Base-by-base conservation (phyloP, 208 protist species). In the Leptomonas pyrrhocoris region DNA sequence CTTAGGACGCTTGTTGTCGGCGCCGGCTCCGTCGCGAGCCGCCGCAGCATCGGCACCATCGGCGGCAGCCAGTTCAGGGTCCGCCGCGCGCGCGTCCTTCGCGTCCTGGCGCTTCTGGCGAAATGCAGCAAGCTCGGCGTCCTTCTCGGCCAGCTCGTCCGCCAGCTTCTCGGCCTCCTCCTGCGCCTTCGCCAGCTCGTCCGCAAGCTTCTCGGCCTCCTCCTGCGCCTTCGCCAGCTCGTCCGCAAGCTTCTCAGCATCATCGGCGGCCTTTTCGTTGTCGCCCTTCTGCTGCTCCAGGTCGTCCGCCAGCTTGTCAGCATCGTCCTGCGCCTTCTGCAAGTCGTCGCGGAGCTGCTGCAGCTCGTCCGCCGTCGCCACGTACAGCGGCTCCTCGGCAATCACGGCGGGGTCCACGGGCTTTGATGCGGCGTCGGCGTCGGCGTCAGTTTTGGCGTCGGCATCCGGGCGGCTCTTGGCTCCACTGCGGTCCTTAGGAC, bases 91-190 rank as follows among this genome's bases (percentile, higher is more conserved):
- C n/a, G n/a, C n/a, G n/a, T n/a, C n/a, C n/a, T n/a, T n/a, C n/a
- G n/a, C n/a, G n/a, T n/a, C n/a, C n/a, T n/a, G n/a, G 57, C 57
- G 57, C 57, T 62, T 62, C 57, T 49, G 31, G 57, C 57, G 57
- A 40, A 62, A 62, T 25, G 57, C 57, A 23, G 57, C 57, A n/a
- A 62, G 57, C 23, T 62, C 40, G 40, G 40, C 57, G 25, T 74
- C 68, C 60, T 38, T 74, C 1, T 18, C 40, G 23, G 55, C 68
- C 31, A 74, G 68, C 59, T 73, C 68, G 15, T 66, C n/a, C n/a
- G n/a, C n/a, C n/a, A n/a, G n/a, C n/a, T n/a, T n/a, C n/a, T n/a
- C n/a, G 55, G n/a, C n/a, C 38, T 42, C 38, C 38, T 6, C 38
- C 9, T 42, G 9, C 38, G 6, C 13, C 38, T 6, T 13, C 6